Conservation (phyloP, 441 rosid genomes). For the Jatropha multifida region DNA sequence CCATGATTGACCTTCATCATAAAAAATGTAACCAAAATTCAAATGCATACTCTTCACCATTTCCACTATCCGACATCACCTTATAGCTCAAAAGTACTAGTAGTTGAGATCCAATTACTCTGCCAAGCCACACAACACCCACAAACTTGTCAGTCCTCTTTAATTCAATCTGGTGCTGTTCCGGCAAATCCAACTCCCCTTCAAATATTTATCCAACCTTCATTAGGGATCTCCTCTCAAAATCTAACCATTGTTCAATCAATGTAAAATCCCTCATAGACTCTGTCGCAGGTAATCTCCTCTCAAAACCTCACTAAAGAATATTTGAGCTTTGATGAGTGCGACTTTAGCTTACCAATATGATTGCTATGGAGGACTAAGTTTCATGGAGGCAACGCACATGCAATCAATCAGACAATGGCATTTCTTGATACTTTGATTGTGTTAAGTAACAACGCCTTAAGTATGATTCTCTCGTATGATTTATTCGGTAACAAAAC, state of each 20-base stretch:
- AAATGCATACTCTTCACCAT: conserved; percentile 22
- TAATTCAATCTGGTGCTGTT: conserved; percentile 38
- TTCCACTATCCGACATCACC: neutral
- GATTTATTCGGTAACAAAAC: conserved; percentile 57
- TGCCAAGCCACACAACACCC: conserved; percentile 70
- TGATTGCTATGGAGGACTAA: conserved; percentile 70
- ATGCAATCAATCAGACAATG: conserved; percentile 44
- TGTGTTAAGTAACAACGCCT: conserved; percentile 58
- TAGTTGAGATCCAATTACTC: conserved; percentile 46
- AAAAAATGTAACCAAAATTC: neutral
- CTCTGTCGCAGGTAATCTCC: conserved; percentile 36
- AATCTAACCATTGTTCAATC: conserved; percentile 48
- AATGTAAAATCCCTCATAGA: conserved; percentile 45
- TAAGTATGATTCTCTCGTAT: conserved; percentile 64
- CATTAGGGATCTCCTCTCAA: conserved; percentile 51
- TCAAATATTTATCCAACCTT: conserved; percentile 53
- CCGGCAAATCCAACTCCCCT: conserved; percentile 50
- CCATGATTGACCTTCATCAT: conserved; percentile 6
- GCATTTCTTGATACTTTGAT: conserved; percentile 44
- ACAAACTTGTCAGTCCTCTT: conserved; percentile 48
- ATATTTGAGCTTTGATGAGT: conserved; percentile 80
- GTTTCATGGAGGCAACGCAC: conserved; percentile 51
- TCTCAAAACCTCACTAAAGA: conserved; percentile 48
- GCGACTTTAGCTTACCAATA: conserved; percentile 71
- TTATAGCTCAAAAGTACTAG: conserved; percentile 27